phyloP scores from a whole-genome alignment of 257 asterid species.

The Solanum sejunctum region DNA sequence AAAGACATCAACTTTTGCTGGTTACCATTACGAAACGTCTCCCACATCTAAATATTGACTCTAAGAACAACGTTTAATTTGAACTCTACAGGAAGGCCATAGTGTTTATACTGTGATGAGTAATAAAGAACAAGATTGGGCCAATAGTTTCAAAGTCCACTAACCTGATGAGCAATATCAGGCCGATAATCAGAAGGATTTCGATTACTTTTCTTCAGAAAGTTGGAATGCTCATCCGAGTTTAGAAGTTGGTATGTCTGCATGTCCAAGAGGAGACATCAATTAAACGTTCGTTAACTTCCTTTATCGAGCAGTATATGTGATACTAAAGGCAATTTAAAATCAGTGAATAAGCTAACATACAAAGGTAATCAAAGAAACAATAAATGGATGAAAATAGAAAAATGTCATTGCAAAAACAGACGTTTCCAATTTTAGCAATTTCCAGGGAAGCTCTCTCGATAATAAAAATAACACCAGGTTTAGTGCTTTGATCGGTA shows the following conservation, averaged over 20 bases:
- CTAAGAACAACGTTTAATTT: background rate
- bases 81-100: background rate
- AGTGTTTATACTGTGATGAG: background rate
- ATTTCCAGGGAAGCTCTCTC: constrained; percentile 85
- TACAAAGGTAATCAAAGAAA: background rate
- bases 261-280: background rate
- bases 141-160: background rate
- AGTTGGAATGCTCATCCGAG: constrained; percentile 67
- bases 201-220: constrained; percentile 31
- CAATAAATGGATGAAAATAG: background rate
- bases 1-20: background rate
- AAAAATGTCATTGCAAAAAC: background rate
- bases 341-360: background rate
- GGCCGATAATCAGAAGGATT: constrained; percentile 79
- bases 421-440: constrained; percentile 88
- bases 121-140: background rate
- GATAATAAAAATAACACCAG: constrained; percentile 57
- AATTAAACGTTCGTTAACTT: background rate
- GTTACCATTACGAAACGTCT: background rate
- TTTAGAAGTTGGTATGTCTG: constrained; percentile 75
- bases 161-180: constrained; percentile 83
- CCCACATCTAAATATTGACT: background rate
- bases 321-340: background rate
- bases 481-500: constrained; percentile 28
- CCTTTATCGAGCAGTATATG: background rate